A percentile compares a stretch with the other conserved stretches of the same genome.
Conservation (phyloP, 805 yeast species). For the Saccharomyces paradoxus region DNA sequence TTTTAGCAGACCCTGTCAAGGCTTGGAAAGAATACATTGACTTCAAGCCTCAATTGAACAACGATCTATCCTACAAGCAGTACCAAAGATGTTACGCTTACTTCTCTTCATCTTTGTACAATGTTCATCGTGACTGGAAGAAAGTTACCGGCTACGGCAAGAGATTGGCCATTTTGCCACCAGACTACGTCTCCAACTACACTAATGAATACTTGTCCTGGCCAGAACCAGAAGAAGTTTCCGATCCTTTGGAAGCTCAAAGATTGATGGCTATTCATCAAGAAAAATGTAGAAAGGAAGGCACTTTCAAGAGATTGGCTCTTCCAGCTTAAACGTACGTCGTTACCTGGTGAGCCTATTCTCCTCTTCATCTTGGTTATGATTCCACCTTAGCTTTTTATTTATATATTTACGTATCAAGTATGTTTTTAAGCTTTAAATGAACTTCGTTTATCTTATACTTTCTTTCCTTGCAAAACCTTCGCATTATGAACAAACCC, state of each 20-base stretch:
- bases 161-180: neutral
- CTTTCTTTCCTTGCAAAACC: no score
- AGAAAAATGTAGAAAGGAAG: neutral
- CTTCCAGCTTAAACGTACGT: neutral
- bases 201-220: neutral
- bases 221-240: neutral
- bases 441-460: no score
- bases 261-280: neutral
- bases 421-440: no score
- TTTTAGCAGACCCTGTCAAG: constrained; percentile 36
- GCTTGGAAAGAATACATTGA: constrained; percentile 41
- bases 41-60: constrained; percentile 41
- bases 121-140: neutral
- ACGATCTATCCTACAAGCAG: constrained; percentile 36
- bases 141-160: neutral
- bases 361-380: neutral
- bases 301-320: neutral
- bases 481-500: no score
- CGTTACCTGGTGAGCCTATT: neutral
- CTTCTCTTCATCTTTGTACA: constrained; percentile 29
- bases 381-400: no score
- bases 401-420: no score
- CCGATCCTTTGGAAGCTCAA: neutral
- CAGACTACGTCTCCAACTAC: neutral
- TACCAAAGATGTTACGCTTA: constrained; percentile 49